Conservation (phyloP, 768 basidiomycete species). For the Lactarius sp. region DNA sequence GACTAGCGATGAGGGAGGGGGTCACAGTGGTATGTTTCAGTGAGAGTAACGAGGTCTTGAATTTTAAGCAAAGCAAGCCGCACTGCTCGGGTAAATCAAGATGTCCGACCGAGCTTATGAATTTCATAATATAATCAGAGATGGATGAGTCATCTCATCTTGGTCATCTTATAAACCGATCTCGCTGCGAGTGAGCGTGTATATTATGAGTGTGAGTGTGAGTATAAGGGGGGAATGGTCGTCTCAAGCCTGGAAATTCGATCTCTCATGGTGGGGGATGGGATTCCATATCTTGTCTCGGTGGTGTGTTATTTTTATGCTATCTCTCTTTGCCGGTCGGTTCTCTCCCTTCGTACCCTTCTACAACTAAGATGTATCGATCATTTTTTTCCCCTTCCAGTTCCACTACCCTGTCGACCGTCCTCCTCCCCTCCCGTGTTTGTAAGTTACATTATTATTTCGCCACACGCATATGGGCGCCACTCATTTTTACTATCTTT, state of each 20-base stretch:
- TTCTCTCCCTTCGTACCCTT: not conserved
- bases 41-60: not conserved
- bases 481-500: not conserved
- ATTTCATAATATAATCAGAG: not conserved
- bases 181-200: too few species aligned
- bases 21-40: not conserved
- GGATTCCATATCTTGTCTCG: not conserved
- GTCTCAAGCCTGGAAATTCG: too few species aligned
- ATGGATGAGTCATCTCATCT: not conserved
- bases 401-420: too few species aligned
- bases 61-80: constrained; percentile 11
- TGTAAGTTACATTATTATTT: too few species aligned
- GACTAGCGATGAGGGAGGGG: not conserved
- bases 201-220: too few species aligned
- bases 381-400: not conserved
- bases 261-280: too few species aligned
- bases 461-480: not conserved
- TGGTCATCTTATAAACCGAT: not conserved
- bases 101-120: not conserved
- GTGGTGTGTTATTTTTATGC: not conserved
- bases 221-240: too few species aligned
- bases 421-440: too few species aligned
- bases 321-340: not conserved
- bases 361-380: not conserved
- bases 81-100: not conserved